Percentiles rank a stretch among this genome's conserved stretches.
phyloP scores from a whole-genome alignment of 805 yeast species.

The Candida peoriensis region DNA sequence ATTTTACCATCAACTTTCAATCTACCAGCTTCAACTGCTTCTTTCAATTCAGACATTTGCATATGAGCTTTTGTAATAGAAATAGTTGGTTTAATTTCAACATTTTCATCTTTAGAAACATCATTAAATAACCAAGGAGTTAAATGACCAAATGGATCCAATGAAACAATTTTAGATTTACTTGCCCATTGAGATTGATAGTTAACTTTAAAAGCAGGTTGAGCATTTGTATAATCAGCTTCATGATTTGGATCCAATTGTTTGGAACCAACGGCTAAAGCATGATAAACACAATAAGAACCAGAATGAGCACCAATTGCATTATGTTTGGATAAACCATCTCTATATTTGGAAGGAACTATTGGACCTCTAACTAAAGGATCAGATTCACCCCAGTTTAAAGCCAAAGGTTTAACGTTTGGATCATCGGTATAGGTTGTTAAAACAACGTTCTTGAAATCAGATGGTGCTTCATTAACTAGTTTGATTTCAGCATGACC shows the following conservation, averaged over 20 bases:
- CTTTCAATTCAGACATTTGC: constrained; percentile 53
- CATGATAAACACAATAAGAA: constrained; percentile 60
- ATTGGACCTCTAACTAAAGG: constrained; percentile 51
- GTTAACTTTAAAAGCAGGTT: constrained; percentile 53
- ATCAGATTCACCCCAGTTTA: constrained; percentile 50
- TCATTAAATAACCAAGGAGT: constrained; percentile 56
- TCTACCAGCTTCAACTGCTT: constrained; percentile 49
- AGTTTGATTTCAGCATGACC: constrained; percentile 14
- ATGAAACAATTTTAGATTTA: constrained; percentile 50
- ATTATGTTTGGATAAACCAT: constrained; percentile 49
- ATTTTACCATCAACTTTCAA: constrained; percentile 54
- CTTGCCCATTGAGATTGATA: constrained; percentile 55
- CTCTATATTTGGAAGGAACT: constrained; percentile 45
- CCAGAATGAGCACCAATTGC: constrained; percentile 65
- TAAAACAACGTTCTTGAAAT: constrained; percentile 31
- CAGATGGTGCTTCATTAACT: constrained; percentile 16
- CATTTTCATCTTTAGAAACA: constrained; percentile 37
- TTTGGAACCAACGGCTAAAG: constrained; percentile 56
- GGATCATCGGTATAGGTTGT: constrained; percentile 52
- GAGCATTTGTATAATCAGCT: constrained; percentile 59
- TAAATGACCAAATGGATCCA: constrained; percentile 65
- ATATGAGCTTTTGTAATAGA: constrained; percentile 64
- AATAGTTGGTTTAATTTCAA: constrained; percentile 59
- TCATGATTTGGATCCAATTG: constrained; percentile 47
- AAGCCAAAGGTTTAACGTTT: constrained; percentile 41